Percentiles rank a stretch among this genome's conserved stretches.
Evolutionary conservation across 2,329 filamentous ascomycete species (phyloP).

Genomic region (Trichoderma gracile): DNA sequence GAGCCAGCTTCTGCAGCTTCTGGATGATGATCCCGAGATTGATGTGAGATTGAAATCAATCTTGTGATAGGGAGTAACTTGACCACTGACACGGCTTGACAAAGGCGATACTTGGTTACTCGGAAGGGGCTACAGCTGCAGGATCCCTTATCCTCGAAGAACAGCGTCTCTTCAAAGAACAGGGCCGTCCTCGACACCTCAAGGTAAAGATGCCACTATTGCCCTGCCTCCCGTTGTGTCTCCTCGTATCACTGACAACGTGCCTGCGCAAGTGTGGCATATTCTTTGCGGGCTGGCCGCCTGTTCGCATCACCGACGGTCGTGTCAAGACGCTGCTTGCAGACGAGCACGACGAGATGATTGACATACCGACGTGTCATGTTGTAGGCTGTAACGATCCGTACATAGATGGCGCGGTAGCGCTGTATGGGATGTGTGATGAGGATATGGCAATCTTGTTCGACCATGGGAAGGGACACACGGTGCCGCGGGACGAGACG

Average conservation of each 20-base stretch:
- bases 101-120: conserved; percentile 59
- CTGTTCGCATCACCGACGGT: conserved; percentile 43
- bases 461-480: conserved; percentile 66
- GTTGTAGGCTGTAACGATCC: conserved; percentile 59
- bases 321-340: conserved; percentile 48
- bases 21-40: conserved; percentile 45
- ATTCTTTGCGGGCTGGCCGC: conserved; percentile 58
- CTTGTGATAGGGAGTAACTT: background rate
- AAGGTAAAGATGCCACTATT: conserved; percentile 36
- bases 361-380: conserved; percentile 55
- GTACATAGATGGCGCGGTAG: conserved; percentile 61
- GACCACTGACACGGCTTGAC: background rate
- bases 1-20: conserved; percentile 42
- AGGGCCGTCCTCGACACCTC: conserved; percentile 39
- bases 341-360: conserved; percentile 51
- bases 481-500: conserved; percentile 55
- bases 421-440: conserved; percentile 63
- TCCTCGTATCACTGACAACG: background rate
- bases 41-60: conserved; percentile 29
- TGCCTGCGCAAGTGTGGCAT: conserved; percentile 45
- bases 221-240: too few species aligned
- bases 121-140: conserved; percentile 59
- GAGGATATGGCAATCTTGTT: conserved; percentile 61
- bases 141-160: conserved; percentile 56
- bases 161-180: conserved; percentile 39